Base-by-base conservation (phyloP, 2,329 filamentous ascomycete species). In the Fusarium heterosporum region DNA sequence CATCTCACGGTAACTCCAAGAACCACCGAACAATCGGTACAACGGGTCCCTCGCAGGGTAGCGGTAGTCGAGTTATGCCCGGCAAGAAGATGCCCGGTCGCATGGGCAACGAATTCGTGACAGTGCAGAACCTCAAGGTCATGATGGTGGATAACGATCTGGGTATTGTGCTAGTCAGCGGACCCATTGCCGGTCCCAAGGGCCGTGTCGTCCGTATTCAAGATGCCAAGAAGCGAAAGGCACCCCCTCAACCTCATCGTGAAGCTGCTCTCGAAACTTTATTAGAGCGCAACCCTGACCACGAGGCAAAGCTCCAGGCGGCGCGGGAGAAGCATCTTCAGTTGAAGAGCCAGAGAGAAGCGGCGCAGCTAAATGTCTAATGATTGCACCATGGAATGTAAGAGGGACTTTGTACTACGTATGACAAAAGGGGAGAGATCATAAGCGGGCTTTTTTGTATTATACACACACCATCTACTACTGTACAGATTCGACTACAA, bases 21-120 rank as follows among this genome's bases (percentile, higher is more conserved):
- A 93, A 93, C 75, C 96, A 99, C 85, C 88, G 96, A 75, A 92
- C 92, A 28, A 92, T 97, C 82, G 96, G 96, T 84, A 95, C 93
- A 32, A 86, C 90, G 9, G 96, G 96, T 77, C 93, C 91, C 61
- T 92, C 91, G 72, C 96, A 99, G 80, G 96, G 96, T 68, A 90
- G 91, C 76, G 96, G 96, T 81, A 96, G 93, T 66, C 89, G 96
- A 80, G 95, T 99, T 25, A 83, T 93, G 76, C 96, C 96, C 1
- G 96, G 96, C 62, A 99, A 99, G 88, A 96, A 93, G 82, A 99
- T 99, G 96, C 89, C 96, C 5, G 96, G 96, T 55, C 89, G 93
- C 61, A 98, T 99, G 96, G 96, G 96, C 67, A 92, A 91, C 69
- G 87, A 97, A 79, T 89, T 88, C 70, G 91, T 93, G 55, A 99